phyloP scores from a whole-genome alignment of 805 yeast genomes.

The Saccharomycopsis schoenii region DNA sequence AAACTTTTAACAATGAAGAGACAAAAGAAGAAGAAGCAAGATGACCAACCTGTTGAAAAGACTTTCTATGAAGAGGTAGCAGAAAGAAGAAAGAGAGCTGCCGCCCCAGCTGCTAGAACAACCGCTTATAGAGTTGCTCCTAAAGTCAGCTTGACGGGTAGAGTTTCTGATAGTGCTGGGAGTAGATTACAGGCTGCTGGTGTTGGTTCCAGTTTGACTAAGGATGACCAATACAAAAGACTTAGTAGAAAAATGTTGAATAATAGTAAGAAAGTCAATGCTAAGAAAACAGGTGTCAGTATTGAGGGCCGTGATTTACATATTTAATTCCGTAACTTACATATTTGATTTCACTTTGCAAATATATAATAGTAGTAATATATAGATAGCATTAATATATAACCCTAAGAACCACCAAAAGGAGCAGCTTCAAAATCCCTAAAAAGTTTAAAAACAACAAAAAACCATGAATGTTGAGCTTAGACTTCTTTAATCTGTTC shows the following conservation, averaged over 20 bases:
- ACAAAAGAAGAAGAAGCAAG: slow-evolving; percentile 24
- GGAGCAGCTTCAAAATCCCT: no score
- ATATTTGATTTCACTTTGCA: not conserved
- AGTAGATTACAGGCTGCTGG: slow-evolving; percentile 32
- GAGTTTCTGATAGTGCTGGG: slow-evolving; percentile 30
- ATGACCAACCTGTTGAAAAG: slow-evolving; percentile 28
- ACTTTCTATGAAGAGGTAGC: slow-evolving; percentile 83
- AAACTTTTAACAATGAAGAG: slow-evolving; percentile 18
- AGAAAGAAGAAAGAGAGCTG: slow-evolving; percentile 86
- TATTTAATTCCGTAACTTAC: not conserved
- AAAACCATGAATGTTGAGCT: no score
- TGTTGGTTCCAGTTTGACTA: slow-evolving; percentile 41
- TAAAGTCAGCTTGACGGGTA: slow-evolving; percentile 43
- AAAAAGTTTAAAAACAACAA: no score
- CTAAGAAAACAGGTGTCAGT: slow-evolving; percentile 61
- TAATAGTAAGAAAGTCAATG: slow-evolving; percentile 34
- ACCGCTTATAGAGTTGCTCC: slow-evolving; percentile 90
- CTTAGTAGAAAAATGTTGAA: slow-evolving; percentile 50
- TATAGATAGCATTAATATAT: no score
- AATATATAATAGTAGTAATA: no score
- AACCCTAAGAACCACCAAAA: no score
- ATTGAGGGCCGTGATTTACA: slow-evolving; percentile 58
- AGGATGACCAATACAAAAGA: slow-evolving; percentile 75
- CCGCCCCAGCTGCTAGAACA: slow-evolving; percentile 86
- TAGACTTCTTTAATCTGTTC: no score